Percentiles rank a stretch among this genome's conserved stretches.
These are phyloP conservation scores for Chrysoporthe deuterocubensis DNA, from an alignment of 2,329 filamentous ascomycete genomes.

Conservation along the genomic window DNA sequence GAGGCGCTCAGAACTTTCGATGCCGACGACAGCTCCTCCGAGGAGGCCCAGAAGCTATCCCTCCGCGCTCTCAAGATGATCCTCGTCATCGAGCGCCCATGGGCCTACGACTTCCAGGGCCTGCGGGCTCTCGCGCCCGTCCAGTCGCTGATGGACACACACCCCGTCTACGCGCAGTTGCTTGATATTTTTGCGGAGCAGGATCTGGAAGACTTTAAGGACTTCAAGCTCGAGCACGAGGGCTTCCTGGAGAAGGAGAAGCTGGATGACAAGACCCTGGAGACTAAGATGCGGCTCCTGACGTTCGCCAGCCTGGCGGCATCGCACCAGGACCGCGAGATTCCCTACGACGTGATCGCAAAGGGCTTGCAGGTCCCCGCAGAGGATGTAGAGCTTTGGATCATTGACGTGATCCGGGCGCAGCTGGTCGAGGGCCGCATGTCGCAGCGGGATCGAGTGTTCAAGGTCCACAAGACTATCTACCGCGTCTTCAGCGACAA, in stretches of 20 bases:
- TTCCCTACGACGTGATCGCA: conserved; percentile 85
- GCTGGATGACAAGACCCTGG: conserved; percentile 73
- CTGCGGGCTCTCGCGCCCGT: conserved; percentile 81
- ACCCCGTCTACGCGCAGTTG: conserved; percentile 85
- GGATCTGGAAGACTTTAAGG: conserved; percentile 91
- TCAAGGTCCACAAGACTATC: conserved; percentile 93
- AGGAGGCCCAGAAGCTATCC: conserved; percentile 64
- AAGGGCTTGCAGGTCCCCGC: conserved; percentile 80
- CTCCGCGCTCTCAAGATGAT: conserved; percentile 60
- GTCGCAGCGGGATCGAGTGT: conserved; percentile 88
- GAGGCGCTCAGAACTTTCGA: conserved; percentile 66
- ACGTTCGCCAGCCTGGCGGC: conserved; percentile 91
- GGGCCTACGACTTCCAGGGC: conserved; percentile 72
- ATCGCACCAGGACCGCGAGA: conserved; percentile 80
- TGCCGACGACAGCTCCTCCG: conserved; percentile 56
- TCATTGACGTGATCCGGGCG: conserved; percentile 96
- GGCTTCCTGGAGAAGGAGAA: conserved; percentile 80
- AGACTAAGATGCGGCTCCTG: conserved; percentile 95
- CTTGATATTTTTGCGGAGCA: conserved; percentile 96
- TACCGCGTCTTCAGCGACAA: conserved; percentile 98
- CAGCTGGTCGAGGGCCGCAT: conserved; percentile 96
- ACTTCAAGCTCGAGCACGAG: conserved; percentile 90
- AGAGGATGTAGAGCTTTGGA: conserved; percentile 95
- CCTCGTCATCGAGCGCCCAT: conserved; percentile 55
- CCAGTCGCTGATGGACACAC: conserved; percentile 83